Base-by-base conservation (phyloP, 441 rosid species). In the Breynia disticha region DNA sequence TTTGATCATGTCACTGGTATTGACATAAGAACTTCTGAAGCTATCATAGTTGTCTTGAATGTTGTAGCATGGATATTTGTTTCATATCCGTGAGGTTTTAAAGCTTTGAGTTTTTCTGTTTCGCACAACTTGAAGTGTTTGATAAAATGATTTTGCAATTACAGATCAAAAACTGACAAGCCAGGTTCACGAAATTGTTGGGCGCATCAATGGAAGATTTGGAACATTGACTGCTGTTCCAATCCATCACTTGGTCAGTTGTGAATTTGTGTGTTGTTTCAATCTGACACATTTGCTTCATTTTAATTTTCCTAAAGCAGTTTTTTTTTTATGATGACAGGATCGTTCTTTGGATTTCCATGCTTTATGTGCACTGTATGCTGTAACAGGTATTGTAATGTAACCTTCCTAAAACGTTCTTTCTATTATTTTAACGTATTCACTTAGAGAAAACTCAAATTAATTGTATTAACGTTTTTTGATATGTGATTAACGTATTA, bases 181-280 rank as follows among this genome's bases (percentile, higher is more conserved):
- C 74, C 99, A 94, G 75, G 99, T 94, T 75, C 99, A 94, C 73
- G 99, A 94, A 75, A 94, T 94, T 69, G 99, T 94, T 59, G 99
- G 99, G 52, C 89, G 99, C 63, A 94, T 94, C 52, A 94, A 94
- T 79, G 99, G 99, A 52, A 83, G 99, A 65, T 94, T 94, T 82
- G 99, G 99, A 68, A 76, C 99, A 44, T 71, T 90, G 67, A 87
- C 95, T 62, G 72, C 90, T 55, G 95, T 90, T 60, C 99, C 99
- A 43, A 94, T 94, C 70, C 99, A 90, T 71, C 99, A 94, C 65
- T 83, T 94, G 97, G 99, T 89, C 41, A 67, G 79, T 71, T 57
- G 58, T 65, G 46, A 21, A 59, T 56, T 64, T 41, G 43, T 19
- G 18, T 54, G 28, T 55, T 18, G 22, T 11, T 11, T 1, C 13